A percentile compares a stretch with the other conserved stretches of the same genome.
These are phyloP conservation scores for Candida endomychidarum DNA, from an alignment of 805 yeast genomes.

Conservation along the genomic window DNA sequence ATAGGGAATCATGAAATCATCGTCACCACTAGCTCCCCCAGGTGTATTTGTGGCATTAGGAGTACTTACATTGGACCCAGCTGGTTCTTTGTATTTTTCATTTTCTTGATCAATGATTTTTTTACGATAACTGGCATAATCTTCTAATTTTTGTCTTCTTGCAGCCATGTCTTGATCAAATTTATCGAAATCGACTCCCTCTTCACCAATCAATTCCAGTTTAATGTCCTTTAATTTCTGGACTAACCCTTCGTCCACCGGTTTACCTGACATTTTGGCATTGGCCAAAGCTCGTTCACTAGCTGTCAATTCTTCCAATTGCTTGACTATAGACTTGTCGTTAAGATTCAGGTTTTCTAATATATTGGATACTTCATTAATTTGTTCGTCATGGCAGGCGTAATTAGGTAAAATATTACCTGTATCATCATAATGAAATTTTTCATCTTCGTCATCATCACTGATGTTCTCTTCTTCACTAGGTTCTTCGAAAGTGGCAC, in stretches of 20 bases:
- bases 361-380: slow-evolving; percentile 35
- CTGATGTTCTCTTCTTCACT: slow-evolving; percentile 63
- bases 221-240: slow-evolving; percentile 35
- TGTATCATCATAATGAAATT: slow-evolving; percentile 61
- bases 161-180: slow-evolving; percentile 49
- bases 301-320: slow-evolving; percentile 56
- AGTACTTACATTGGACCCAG: background rate
- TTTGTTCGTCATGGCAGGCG: slow-evolving; percentile 45
- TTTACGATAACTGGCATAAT: slow-evolving; percentile 56
- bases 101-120: slow-evolving; percentile 61
- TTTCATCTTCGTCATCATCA: slow-evolving; percentile 56
- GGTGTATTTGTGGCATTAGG: no score
- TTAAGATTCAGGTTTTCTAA: slow-evolving; percentile 40
- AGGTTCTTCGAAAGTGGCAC: slow-evolving; percentile 24
- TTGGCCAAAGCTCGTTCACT: slow-evolving; percentile 59
- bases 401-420: slow-evolving; percentile 59
- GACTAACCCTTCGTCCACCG: slow-evolving; percentile 33
- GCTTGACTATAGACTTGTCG: slow-evolving; percentile 49
- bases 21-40: slow-evolving; percentile 6
- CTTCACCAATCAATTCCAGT: slow-evolving; percentile 42
- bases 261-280: slow-evolving; percentile 46
- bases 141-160: slow-evolving; percentile 52
- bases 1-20: slow-evolving; percentile 55
- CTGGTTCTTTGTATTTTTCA: slow-evolving; percentile 20
- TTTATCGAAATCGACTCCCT: slow-evolving; percentile 38